Evolutionary conservation across 345 rosid species (phyloP).

Genomic region (Euphorbia pulcherrima): DNA sequence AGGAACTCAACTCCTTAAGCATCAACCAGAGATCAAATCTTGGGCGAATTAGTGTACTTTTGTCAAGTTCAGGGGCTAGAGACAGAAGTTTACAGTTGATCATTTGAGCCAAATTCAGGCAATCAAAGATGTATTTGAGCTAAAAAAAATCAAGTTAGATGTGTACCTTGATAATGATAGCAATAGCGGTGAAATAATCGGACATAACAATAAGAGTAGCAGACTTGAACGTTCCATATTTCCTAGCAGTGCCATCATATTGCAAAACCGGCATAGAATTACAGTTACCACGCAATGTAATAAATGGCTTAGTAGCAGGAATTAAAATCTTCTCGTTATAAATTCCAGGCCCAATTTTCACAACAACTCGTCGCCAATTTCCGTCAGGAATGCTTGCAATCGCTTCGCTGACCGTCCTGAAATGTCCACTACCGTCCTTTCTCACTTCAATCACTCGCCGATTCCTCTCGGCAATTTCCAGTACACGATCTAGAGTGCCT

Average conservation of each 20-base stretch:
- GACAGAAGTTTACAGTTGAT: no score
- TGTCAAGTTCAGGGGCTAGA: no score
- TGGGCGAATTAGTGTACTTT: no score
- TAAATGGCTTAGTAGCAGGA: conserved; percentile 34
- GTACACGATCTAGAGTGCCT: conserved; percentile 41
- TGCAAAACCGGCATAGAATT: conserved; percentile 31
- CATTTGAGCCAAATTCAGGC: no score
- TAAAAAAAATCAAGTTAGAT: no score
- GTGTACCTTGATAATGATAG: conserved; percentile 31
- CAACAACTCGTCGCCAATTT: conserved; percentile 47
- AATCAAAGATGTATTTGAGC: no score
- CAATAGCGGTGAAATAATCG: conserved; percentile 57
- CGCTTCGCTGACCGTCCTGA: conserved; percentile 49
- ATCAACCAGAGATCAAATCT: no score
- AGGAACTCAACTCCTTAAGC: no score
- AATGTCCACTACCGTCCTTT: conserved; percentile 47
- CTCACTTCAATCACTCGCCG: conserved; percentile 36
- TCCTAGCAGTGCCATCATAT: conserved; percentile 42
- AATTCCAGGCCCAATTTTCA: conserved; percentile 45
- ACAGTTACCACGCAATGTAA: conserved; percentile 46
- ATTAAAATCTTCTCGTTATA: conserved; percentile 54
- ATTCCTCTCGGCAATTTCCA: conserved; percentile 39
- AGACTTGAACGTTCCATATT: conserved; percentile 60
- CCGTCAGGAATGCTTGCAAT: conserved; percentile 38
- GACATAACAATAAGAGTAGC: conserved; percentile 52